Percentiles rank a stretch among this genome's conserved stretches.
Evolutionary conservation across 208 protist genomes (phyloP).

Genomic region (Trypanosomatidae sp.): DNA sequence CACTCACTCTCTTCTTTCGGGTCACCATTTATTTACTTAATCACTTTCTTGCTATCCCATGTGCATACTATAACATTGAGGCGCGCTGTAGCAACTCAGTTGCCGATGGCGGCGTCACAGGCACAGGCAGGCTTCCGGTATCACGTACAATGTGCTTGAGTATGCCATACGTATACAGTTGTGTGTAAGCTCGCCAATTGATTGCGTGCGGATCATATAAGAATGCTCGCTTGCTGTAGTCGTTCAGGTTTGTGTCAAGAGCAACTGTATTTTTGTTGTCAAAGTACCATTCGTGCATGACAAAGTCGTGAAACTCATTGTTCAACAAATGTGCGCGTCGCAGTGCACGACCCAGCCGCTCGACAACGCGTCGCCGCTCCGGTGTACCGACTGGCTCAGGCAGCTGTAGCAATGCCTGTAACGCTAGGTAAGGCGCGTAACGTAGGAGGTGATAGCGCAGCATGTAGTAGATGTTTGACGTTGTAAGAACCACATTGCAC

Average conservation of each 20-base stretch:
- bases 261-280: constrained; percentile 12
- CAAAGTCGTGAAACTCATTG: constrained; percentile 53
- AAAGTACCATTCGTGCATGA: constrained; percentile 46
- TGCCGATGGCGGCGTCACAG: constrained; percentile 13
- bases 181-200: constrained; percentile 58
- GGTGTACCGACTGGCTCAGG: constrained; percentile 35
- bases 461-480: constrained; percentile 17
- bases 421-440: constrained; percentile 35
- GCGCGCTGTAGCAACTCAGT: constrained; percentile 39
- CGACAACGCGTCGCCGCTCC: constrained; percentile 24
- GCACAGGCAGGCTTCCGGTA: constrained; percentile 15
- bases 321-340: constrained; percentile 38
- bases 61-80: constrained; percentile 33
- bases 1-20: not conserved
- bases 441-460: constrained; percentile 34
- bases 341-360: constrained; percentile 33
- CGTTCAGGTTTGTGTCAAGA: constrained; percentile 41
- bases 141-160: constrained; percentile 57
- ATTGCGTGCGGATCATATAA: constrained; percentile 48
- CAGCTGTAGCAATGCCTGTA: constrained; percentile 18
- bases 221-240: constrained; percentile 19
- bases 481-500: constrained; percentile 25
- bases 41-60: too few species aligned
- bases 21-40: not conserved
- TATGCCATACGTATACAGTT: constrained; percentile 56